These are phyloP conservation scores for Castanospermum australe DNA, from an alignment of 306 rosid species.

Conservation along the genomic window DNA sequence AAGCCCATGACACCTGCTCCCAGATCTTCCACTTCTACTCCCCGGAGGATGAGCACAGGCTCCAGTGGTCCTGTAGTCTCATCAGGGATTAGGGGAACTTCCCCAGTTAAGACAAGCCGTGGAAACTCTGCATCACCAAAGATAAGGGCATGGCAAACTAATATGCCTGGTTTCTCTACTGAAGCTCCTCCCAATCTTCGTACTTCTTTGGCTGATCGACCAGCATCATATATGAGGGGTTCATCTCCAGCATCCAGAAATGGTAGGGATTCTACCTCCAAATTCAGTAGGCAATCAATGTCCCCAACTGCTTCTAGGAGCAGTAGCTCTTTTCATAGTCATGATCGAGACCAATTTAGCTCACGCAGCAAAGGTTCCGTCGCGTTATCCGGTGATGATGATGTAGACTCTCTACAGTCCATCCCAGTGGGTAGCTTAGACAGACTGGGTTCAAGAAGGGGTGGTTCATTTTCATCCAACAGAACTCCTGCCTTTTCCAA, in stretches of 20 bases:
- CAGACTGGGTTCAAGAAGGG: conserved; percentile 50
- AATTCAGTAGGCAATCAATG: conserved; percentile 64
- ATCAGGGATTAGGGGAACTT: conserved; percentile 64
- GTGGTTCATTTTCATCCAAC: conserved; percentile 49
- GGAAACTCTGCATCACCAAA: conserved; percentile 91
- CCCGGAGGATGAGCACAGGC: conserved; percentile 68
- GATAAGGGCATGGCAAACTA: conserved; percentile 83
- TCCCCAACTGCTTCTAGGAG: conserved; percentile 86
- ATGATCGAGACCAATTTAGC: conserved; percentile 74
- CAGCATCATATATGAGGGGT: conserved; percentile 82
- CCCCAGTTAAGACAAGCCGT: conserved; percentile 63
- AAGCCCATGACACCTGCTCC: conserved; percentile 58
- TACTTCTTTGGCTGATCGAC: conserved; percentile 80
- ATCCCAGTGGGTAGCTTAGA: conserved; percentile 64
- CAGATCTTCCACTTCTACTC: conserved; percentile 68
- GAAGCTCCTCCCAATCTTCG: conserved; percentile 88
- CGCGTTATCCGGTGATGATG: conserved; percentile 82
- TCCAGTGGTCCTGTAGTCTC: conserved; percentile 46
- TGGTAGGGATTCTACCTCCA: conserved; percentile 59
- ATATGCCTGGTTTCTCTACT: conserved; percentile 84
- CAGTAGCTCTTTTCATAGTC: conserved; percentile 68
- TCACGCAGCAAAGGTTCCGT: conserved; percentile 78
- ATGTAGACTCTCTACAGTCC: conserved; percentile 75
- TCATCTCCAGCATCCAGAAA: conserved; percentile 83
- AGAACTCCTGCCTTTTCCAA: conserved; percentile 57